phyloP scores from a whole-genome alignment of 2,329 filamentous ascomycete genomes.

The Diaporthe sp. region DNA sequence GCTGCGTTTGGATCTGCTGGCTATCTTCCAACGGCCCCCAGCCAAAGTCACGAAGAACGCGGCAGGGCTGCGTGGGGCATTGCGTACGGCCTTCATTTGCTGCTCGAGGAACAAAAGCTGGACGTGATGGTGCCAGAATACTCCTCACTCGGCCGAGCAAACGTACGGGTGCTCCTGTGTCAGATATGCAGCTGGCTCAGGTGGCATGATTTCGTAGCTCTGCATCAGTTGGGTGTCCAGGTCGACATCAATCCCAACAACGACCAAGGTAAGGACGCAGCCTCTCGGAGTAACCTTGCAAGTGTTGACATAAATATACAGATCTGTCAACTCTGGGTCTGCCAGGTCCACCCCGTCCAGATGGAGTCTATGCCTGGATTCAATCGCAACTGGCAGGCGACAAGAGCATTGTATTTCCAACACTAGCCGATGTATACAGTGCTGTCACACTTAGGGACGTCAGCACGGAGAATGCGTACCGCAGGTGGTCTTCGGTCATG shows the following conservation, averaged over 20 bases:
- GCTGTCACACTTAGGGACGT: constrained; percentile 52
- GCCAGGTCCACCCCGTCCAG: constrained; percentile 48
- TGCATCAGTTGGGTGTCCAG: constrained; percentile 67
- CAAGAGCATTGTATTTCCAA: constrained; percentile 54
- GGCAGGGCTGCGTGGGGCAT: constrained; percentile 74
- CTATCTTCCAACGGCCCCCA: constrained; percentile 73
- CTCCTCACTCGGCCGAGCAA: constrained; percentile 57
- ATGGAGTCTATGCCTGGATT: constrained; percentile 66
- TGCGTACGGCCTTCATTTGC: constrained; percentile 83
- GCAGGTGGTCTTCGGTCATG: constrained; percentile 62
- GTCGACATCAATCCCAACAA: constrained; percentile 56
- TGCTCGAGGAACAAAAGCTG: constrained; percentile 92
- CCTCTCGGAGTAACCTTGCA: constrained; percentile 14
- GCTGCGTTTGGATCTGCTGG: constrained; percentile 65
- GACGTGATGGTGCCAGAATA: constrained; percentile 67
- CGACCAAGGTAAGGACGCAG: constrained; percentile 53
- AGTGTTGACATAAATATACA: constrained; percentile 29
- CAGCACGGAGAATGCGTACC: constrained; percentile 51
- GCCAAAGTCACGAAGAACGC: constrained; percentile 66
- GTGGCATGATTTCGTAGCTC: constrained; percentile 67
- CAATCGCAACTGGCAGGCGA: constrained; percentile 58
- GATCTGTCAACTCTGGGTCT: constrained; percentile 45
- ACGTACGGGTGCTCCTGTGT: constrained; percentile 79
- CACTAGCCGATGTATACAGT: constrained; percentile 60
- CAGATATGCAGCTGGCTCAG: constrained; percentile 87